phyloP scores from a whole-genome alignment of 371 early-diverging fungal genomes.

The Apophysomyces sp. region DNA sequence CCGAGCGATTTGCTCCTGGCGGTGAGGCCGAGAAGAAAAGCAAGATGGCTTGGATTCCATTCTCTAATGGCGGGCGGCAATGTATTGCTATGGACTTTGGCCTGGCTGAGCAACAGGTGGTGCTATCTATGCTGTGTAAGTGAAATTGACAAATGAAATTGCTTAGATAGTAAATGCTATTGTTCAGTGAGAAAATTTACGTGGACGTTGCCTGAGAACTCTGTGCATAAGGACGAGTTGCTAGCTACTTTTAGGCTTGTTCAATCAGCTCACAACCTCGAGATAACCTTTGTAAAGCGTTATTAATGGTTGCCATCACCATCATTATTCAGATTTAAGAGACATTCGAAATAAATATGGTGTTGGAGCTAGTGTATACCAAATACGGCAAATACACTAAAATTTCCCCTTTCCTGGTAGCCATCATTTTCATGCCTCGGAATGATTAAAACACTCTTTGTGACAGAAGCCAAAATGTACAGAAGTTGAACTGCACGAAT shows the following conservation, averaged over 20 bases:
- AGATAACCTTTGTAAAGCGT: neutral
- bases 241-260: neutral
- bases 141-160: neutral
- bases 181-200: conserved; percentile 14
- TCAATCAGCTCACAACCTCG: neutral
- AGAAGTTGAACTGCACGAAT: too few relatives aligned
- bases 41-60: conserved; percentile 44
- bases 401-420: too few relatives aligned
- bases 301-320: too few relatives aligned
- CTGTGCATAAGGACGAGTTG: conserved; percentile 6
- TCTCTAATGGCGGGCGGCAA: conserved; percentile 49
- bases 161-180: neutral
- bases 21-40: neutral
- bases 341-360: too few relatives aligned
- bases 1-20: conserved; percentile 36
- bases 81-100: conserved; percentile 23
- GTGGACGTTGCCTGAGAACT: conserved; percentile 9
- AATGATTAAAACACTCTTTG: too few relatives aligned
- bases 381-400: too few relatives aligned
- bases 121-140: conserved; percentile 18
- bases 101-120: conserved; percentile 15
- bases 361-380: too few relatives aligned
- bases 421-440: too few relatives aligned
- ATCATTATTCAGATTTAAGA: too few relatives aligned
- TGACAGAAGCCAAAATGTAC: too few relatives aligned